phyloP scores from a whole-genome alignment of 257 asterid genomes.

The Parsonsia alboflavescens region DNA sequence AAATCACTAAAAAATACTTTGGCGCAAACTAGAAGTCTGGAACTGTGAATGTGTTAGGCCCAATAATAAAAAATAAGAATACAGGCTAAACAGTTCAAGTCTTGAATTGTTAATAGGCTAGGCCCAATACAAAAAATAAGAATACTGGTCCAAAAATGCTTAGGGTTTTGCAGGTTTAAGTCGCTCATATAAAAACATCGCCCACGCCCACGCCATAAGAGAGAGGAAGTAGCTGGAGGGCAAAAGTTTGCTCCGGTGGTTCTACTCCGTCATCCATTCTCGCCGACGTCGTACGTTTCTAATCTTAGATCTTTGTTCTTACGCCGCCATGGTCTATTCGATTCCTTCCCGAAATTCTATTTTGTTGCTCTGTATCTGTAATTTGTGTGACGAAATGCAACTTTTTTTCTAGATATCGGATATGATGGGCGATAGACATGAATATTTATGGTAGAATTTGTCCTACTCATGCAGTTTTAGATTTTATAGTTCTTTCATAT shows the following conservation, averaged over 20 bases:
- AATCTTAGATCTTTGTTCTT: background rate
- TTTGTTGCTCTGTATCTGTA: background rate
- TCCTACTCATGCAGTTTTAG: background rate
- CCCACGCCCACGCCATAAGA: background rate
- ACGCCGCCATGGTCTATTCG: background rate
- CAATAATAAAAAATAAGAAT: too few species aligned
- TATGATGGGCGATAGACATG: background rate
- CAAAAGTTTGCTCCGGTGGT: background rate
- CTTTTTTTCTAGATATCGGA: background rate
- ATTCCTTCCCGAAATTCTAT: background rate
- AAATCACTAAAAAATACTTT: too few species aligned
- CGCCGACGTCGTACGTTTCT: background rate
- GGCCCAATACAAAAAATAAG: background rate
- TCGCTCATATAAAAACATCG: background rate
- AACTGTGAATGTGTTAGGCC: too few species aligned
- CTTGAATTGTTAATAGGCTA: background rate
- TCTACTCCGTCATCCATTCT: background rate
- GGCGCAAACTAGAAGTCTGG: too few species aligned
- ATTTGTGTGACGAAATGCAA: background rate
- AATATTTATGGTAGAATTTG: background rate
- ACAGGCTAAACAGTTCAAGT: too few species aligned
- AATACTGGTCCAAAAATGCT: background rate
- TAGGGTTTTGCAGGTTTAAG: slow-evolving; percentile 6
- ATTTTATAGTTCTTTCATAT: background rate
- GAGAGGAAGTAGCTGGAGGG: background rate